Evolutionary conservation across 2,329 filamentous ascomycete genomes (phyloP).

Genomic region (Cercospora zeina): DNA sequence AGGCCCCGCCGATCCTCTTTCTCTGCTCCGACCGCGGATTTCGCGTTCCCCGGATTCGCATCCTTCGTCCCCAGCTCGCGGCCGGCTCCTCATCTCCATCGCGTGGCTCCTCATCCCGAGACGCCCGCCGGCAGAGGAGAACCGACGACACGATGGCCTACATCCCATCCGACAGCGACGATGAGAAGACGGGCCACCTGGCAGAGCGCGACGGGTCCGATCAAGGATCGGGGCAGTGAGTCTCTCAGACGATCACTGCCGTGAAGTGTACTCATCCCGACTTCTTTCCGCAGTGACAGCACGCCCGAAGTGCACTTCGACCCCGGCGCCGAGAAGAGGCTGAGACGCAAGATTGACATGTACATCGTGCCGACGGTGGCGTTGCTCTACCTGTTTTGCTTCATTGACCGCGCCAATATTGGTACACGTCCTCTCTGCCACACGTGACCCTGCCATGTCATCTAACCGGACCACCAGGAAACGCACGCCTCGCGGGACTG

Average conservation of each 20-base stretch:
- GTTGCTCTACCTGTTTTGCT: slow-evolving; percentile 69
- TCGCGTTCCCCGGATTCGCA: not conserved
- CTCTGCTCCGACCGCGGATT: slow-evolving; percentile 2
- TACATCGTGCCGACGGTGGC: slow-evolving; percentile 66
- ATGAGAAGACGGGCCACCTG: slow-evolving; percentile 9
- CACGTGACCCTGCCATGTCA: not conserved
- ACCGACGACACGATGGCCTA: not conserved
- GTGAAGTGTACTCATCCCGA: not conserved
- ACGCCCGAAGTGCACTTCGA: slow-evolving; percentile 57
- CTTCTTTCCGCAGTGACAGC: slow-evolving; percentile 47
- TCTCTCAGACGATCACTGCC: not conserved
- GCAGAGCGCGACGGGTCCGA: not conserved
- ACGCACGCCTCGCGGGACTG: slow-evolving; percentile 62
- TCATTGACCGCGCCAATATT: slow-evolving; percentile 73
- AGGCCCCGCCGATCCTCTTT: not conserved
- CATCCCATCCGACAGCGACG: not conserved
- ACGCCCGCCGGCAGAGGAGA: not conserved
- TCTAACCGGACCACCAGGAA: slow-evolving; percentile 55
- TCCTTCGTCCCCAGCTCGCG: not conserved
- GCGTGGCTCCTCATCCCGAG: not conserved
- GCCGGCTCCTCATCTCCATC: not conserved
- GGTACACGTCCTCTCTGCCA: slow-evolving; percentile 51
- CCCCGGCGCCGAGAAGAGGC: slow-evolving; percentile 56
- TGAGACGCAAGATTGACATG: slow-evolving; percentile 66
- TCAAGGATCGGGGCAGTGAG: slow-evolving; percentile 13